phyloP scores from a whole-genome alignment of 176 grass and related monocot species.

The Oryza brachyantha region DNA sequence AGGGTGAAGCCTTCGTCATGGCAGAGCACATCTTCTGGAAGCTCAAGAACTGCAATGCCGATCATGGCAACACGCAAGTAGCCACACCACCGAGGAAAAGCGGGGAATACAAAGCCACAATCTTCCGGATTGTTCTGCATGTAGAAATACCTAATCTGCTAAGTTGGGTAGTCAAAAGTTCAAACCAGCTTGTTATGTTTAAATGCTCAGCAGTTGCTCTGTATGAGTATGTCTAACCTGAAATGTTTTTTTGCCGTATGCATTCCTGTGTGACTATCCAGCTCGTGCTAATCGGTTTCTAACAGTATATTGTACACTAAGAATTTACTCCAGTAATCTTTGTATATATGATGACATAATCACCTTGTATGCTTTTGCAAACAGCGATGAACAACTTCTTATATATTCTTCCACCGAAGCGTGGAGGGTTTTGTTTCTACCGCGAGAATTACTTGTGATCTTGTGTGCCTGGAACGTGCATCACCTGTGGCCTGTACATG shows the following conservation, averaged over 20 bases:
- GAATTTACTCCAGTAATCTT: not conserved
- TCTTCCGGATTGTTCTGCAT: not conserved
- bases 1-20: slow-evolving; percentile 63
- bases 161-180: not conserved
- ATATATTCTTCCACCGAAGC: not conserved
- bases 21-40: slow-evolving; percentile 37
- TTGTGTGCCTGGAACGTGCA: no score
- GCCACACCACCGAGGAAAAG: not conserved
- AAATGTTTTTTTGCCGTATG: not conserved
- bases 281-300: not conserved
- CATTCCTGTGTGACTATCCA: not conserved
- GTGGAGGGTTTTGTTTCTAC: no score
- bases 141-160: no score
- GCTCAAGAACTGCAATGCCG: slow-evolving; percentile 23
- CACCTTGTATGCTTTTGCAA: not conserved
- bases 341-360: not conserved
- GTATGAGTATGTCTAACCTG: not conserved
- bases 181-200: not conserved
- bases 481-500: no score
- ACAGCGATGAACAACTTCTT: not conserved
- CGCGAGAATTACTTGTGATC: no score
- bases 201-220: not conserved
- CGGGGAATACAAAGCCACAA: no score
- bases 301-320: not conserved
- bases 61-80: slow-evolving; percentile 37